Evolutionary conservation across 2,329 filamentous ascomycete species (phyloP), one percentile per base, ranked within the genome.

Genomic region (Gaeumannomyces sp.): DNA sequence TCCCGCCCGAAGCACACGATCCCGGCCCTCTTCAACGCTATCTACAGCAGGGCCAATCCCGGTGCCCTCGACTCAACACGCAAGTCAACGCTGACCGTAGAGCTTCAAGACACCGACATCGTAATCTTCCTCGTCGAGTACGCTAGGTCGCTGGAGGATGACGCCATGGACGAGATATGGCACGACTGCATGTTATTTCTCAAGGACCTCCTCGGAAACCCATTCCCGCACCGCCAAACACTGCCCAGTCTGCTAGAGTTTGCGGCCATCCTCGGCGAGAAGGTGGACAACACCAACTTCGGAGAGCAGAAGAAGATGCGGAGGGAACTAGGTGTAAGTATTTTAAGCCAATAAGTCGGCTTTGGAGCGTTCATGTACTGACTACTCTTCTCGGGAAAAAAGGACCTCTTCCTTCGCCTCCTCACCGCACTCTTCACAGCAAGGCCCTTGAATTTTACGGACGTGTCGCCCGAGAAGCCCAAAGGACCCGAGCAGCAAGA

Each of bases 131-230:
- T 98, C 59, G 91, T 97, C 10, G 91, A 95, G 67, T 99, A 99
- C 75, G 89, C 93, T 0, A 86, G 86, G 35, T 95, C 93, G 0
- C 81, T 98, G 16, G 95, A 99, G 72, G 95, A 99, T 71, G 95
- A 99, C 78, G 91, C 95, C 22, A 94, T 97, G 84, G 95, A 99
- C 71, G 95, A 99, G 76, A 97, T 99, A 61, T 99, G 95, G 95
- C 84, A 88, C 57, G 94, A 99, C 73, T 99, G 94, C 74, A 92
- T 93, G 71, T 86, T 89, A 0, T 99, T 99, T 75, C 76, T 98
- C 66, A 90, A 88, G 68, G 96, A 99, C 73, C 85, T 99, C 33
- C 82, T 99, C 33, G 88, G 89, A 29, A 99, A 99, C 72, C 96
- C 95, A 1, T 92, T 99, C 72, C 95, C 95, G 3, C 94, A 99